A percentile compares a stretch with the other conserved stretches of the same genome.
Evolutionary conservation across 139 green algal species (phyloP).

Genomic region (Zygnema circumcarinatum): DNA sequence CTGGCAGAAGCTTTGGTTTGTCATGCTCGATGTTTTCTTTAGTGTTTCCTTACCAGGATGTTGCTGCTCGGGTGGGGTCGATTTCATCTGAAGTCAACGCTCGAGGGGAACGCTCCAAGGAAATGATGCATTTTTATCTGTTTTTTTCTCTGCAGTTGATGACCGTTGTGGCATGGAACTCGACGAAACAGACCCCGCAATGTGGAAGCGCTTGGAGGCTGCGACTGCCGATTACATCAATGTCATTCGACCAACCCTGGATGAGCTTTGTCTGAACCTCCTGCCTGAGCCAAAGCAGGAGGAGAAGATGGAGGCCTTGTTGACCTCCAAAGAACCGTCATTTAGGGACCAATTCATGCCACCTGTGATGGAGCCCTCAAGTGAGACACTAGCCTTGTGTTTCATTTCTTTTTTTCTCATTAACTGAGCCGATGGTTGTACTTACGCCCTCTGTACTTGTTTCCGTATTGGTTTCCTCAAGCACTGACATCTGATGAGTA

Average conservation of each 20-base stretch:
- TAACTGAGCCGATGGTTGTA: no score
- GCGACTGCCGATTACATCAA: conserved; percentile 51
- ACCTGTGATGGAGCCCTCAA: neutral
- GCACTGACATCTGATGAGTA: no score
- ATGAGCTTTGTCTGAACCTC: conserved; percentile 35
- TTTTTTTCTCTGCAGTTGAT: conserved; percentile 41
- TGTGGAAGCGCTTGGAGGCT: conserved; percentile 42
- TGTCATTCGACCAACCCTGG: neutral
- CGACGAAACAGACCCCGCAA: conserved; percentile 53
- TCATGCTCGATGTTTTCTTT: no score
- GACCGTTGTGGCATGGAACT: conserved; percentile 58
- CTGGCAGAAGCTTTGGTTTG: no score
- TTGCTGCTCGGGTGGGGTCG: no score
- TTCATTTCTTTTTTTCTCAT: neutral
- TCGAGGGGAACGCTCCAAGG: no score
- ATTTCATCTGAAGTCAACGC: no score
- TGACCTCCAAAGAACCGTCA: neutral
- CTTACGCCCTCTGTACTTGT: no score
- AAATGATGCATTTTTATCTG: no score
- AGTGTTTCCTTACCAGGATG: no score
- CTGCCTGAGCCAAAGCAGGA: neutral
- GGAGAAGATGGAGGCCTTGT: neutral
- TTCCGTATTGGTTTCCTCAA: no score
- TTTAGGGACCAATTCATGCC: neutral
- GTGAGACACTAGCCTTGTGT: neutral